Conservation (phyloP, 257 asterid genomes). For the Solanum clarkiae region DNA sequence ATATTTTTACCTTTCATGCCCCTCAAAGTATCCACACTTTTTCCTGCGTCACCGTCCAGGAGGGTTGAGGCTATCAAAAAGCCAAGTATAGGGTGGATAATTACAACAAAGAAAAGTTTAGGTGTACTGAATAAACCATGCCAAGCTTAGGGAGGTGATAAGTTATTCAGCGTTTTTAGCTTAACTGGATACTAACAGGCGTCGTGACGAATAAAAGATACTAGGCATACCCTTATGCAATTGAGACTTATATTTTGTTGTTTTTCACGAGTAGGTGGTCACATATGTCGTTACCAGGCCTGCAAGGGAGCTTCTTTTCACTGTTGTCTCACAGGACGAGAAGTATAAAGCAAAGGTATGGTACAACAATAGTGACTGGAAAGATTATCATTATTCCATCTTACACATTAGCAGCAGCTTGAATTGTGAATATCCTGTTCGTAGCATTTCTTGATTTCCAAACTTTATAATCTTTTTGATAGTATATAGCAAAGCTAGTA, state of each 20-base stretch:
- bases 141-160: not conserved
- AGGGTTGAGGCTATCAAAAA: not conserved
- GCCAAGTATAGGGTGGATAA: not conserved
- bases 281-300: slow-evolving; percentile 86
- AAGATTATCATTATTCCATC: not conserved
- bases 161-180: not conserved
- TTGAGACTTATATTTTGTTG: not conserved
- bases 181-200: not conserved
- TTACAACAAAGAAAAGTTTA: not conserved
- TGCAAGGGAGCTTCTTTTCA: slow-evolving; percentile 88
- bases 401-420: not conserved
- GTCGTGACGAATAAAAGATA: not conserved
- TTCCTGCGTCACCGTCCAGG: not conserved
- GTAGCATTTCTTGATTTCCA: not conserved
- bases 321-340: slow-evolving; percentile 90
- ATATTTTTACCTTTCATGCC: not conserved
- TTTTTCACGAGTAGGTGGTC: slow-evolving; percentile 49
- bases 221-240: not conserved
- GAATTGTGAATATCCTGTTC: not conserved
- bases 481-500: not conserved
- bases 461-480: not conserved
- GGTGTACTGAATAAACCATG: not conserved
- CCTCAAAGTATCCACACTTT: not conserved
- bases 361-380: not conserved
- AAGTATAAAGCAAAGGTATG: slow-evolving; percentile 95